Evolutionary conservation across 1,139 yeast species (phyloP).

Genomic region (Ogataea hybrid): DNA sequence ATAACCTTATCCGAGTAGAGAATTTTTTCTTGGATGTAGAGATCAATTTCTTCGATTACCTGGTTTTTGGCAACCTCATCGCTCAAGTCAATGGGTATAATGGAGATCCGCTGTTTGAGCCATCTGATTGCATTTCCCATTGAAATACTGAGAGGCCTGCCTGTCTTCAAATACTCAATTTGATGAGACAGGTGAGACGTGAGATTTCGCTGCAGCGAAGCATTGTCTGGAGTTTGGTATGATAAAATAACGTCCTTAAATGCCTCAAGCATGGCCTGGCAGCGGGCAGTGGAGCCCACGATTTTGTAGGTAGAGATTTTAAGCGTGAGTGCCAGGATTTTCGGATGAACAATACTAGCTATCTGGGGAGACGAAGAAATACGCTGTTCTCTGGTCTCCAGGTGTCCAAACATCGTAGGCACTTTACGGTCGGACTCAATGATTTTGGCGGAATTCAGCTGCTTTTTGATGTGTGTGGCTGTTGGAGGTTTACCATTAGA

Average conservation of each 20-base stretch:
- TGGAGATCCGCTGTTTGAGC: conserved; percentile 91
- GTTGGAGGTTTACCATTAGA: conserved; percentile 37
- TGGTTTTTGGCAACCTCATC: conserved; percentile 73
- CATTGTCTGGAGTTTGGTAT: conserved; percentile 81
- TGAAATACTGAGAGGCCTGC: conserved; percentile 87
- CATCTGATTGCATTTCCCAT: conserved; percentile 99
- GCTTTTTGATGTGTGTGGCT: conserved; percentile 52
- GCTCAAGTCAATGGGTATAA: conserved; percentile 65
- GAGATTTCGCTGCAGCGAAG: conserved; percentile 82
- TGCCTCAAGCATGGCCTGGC: conserved; percentile 80
- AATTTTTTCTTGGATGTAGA: conserved; percentile 79
- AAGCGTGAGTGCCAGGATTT: conserved; percentile 73
- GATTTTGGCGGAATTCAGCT: conserved; percentile 51
- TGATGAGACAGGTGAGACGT: conserved; percentile 91
- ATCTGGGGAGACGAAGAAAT: conserved; percentile 62
- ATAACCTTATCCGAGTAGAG: conserved; percentile 83
- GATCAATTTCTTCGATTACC: conserved; percentile 68
- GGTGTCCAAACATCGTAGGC: conserved; percentile 78
- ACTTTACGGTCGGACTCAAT: conserved; percentile 43
- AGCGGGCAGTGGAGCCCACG: conserved; percentile 87
- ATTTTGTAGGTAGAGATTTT: conserved; percentile 80
- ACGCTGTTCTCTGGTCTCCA: conserved; percentile 80
- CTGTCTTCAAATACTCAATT: conserved; percentile 86
- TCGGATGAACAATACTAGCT: conserved; percentile 81
- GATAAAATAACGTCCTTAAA: conserved; percentile 79